Evolutionary conservation across 1,284 basidiomycete genomes (phyloP).

Genomic region (Leucoagaricus sp.): DNA sequence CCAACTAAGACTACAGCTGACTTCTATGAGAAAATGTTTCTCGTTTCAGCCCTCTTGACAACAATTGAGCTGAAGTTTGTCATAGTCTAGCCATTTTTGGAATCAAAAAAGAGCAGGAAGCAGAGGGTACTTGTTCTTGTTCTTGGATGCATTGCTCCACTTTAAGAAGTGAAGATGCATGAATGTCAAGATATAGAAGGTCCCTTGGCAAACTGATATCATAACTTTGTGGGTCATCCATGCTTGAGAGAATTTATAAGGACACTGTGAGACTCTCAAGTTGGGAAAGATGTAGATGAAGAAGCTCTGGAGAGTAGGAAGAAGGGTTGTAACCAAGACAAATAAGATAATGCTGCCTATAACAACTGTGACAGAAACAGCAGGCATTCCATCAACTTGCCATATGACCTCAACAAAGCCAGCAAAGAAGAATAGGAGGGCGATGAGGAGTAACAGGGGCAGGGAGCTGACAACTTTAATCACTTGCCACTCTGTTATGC

Average conservation of each 20-base stretch:
- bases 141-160: no score
- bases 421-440: constrained; percentile 25
- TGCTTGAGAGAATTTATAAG: constrained; percentile 27
- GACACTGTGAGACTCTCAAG: constrained; percentile 17
- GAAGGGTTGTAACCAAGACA: constrained; percentile 19
- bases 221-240: constrained; percentile 15
- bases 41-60: no score
- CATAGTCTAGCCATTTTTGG: not conserved
- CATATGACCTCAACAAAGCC: constrained; percentile 25
- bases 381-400: constrained; percentile 14
- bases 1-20: no score
- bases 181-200: not conserved
- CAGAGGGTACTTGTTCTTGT: not conserved
- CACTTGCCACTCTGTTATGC: constrained; percentile 24
- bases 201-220: not conserved
- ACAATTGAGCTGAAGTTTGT: no score
- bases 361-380: constrained; percentile 18
- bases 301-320: constrained; percentile 22
- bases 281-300: constrained; percentile 10
- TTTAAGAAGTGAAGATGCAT: no score
- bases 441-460: constrained; percentile 23
- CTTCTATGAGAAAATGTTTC: no score
- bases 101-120: not conserved
- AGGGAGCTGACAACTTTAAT: constrained; percentile 22
- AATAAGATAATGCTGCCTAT: constrained; percentile 21